A percentile compares a stretch with the other conserved stretches of the same genome.
Conservation (phyloP, 768 basidiomycete species). For the Leccinum subtestaceum region DNA sequence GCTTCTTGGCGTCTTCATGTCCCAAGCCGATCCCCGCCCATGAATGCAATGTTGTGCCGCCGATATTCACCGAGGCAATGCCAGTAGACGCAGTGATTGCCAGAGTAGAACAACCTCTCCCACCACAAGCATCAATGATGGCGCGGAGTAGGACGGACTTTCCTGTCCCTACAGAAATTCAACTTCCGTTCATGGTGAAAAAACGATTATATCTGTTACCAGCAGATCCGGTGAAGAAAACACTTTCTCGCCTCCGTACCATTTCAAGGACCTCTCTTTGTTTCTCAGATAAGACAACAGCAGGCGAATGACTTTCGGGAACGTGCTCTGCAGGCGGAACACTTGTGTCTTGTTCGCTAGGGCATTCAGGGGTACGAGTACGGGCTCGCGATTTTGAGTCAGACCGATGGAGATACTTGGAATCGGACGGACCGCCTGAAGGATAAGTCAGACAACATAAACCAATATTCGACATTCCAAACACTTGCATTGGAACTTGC, state of each 20-base stretch:
- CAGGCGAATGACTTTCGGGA: slow-evolving; percentile 1
- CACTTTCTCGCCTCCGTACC: slow-evolving; percentile 59
- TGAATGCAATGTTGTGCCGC: slow-evolving; percentile 77
- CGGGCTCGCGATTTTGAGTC: background rate
- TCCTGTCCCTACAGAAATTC: slow-evolving; percentile 55
- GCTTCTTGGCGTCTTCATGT: slow-evolving; percentile 47
- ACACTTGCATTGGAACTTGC: slow-evolving; percentile 18
- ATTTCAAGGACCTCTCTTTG: slow-evolving; percentile 47
- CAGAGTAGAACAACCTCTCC: slow-evolving; percentile 37
- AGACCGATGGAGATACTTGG: background rate
- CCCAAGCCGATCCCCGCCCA: slow-evolving; percentile 83
- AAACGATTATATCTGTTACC: slow-evolving; percentile 33
- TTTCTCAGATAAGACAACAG: slow-evolving; percentile 47
- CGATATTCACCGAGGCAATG: slow-evolving; percentile 80
- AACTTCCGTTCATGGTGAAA: background rate
- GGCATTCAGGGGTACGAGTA: background rate
- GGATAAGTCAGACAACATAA: background rate
- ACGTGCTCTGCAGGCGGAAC: background rate
- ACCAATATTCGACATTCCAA: background rate
- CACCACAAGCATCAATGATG: slow-evolving; percentile 56
- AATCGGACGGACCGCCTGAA: slow-evolving; percentile 5
- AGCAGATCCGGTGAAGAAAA: slow-evolving; percentile 88
- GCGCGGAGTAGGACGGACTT: slow-evolving; percentile 80
- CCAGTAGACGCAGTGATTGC: slow-evolving; percentile 81
- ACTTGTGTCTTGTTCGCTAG: background rate